Evolutionary conservation across 2,329 filamentous ascomycete genomes (phyloP), one percentile per base, ranked within the genome.

Genomic region (Tolypocladium guangdongense): DNA sequence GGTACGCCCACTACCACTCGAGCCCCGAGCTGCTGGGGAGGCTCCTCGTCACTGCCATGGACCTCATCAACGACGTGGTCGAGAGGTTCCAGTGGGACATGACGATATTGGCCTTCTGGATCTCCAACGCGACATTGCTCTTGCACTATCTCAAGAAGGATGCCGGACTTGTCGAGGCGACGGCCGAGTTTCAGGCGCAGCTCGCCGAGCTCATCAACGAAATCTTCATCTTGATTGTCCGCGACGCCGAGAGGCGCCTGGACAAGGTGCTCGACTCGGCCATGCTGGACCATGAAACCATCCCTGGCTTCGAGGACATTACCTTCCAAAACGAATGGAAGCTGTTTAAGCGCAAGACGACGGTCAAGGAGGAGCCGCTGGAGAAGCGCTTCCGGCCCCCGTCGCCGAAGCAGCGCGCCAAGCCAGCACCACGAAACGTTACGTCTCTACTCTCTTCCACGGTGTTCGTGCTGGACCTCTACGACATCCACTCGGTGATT

Each of bases 251-350:
- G 72, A 81, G 93, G 60, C 85, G 93, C 58, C 88, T 99, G 75
- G 93, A 99, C 74, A 97, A 96, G 71, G 89, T 96, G 37, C 75
- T 99, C 45, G 92, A 97, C 66, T 78, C 83, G 32, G 91, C 91
- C 22, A 96, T 99, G 87, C 79, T 99, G 50, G 93, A 99, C 63
- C 92, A 97, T 68, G 93, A 99, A 71, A 96, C 91, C 0, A 99
- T 99, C 58, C 92, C 93, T 1, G 93, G 93, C 0, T 93, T 99
- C 60, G 92, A 97, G 66, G 92, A 96, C 64, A 90, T 99, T 55
- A 86, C 90, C 7, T 99, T 99, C 64, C 92, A 97, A 67, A 91
- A 97, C 65, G 93, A 99, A 67, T 99, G 93, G 93, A 96, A 96
- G 63, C 79, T 99, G 38, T 95, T 99, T 72, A 91, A 93, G 65